Conservation (phyloP, 768 basidiomycete species). For the Suillus hirtellus region DNA sequence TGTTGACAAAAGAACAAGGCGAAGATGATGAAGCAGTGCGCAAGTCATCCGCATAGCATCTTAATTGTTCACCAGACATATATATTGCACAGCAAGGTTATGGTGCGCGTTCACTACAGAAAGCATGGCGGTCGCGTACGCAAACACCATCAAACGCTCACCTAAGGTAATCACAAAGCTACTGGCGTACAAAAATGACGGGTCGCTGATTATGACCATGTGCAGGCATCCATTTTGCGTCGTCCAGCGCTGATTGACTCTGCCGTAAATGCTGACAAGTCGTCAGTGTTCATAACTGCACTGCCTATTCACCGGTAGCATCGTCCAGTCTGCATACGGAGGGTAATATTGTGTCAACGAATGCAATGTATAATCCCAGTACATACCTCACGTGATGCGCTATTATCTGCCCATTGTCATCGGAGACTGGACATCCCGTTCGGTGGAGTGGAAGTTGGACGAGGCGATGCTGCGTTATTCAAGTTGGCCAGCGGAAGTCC, state of each 20-base stretch:
- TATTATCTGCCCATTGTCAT: slow-evolving; percentile 9
- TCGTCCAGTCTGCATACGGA: neutral
- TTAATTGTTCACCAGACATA: slow-evolving; percentile 3
- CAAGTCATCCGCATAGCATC: slow-evolving; percentile 19
- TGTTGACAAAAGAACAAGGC: slow-evolving; percentile 53
- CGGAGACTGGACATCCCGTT: slow-evolving; percentile 19
- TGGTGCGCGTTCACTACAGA: slow-evolving; percentile 86
- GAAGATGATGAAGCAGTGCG: slow-evolving; percentile 28
- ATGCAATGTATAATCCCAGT: neutral
- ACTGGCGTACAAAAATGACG: slow-evolving; percentile 5
- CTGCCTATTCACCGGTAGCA: slow-evolving; percentile 37
- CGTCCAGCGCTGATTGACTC: slow-evolving; percentile 21
- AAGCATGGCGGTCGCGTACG: slow-evolving; percentile 80
- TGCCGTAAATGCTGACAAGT: slow-evolving; percentile 22
- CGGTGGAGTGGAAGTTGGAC: slow-evolving; percentile 21
- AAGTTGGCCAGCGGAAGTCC: slow-evolving; percentile 36
- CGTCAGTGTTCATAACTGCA: slow-evolving; percentile 59
- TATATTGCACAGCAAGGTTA: slow-evolving; percentile 49
- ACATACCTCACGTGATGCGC: neutral
- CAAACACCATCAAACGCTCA: slow-evolving; percentile 49
- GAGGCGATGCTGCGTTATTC: slow-evolving; percentile 31
- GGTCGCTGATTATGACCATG: slow-evolving; percentile 1
- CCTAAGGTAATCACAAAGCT: slow-evolving; percentile 50
- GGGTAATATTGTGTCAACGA: neutral
- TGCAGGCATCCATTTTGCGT: slow-evolving; percentile 38